Base-by-base conservation (phyloP, 306 rosid genomes). In the Cicer judaicum region DNA sequence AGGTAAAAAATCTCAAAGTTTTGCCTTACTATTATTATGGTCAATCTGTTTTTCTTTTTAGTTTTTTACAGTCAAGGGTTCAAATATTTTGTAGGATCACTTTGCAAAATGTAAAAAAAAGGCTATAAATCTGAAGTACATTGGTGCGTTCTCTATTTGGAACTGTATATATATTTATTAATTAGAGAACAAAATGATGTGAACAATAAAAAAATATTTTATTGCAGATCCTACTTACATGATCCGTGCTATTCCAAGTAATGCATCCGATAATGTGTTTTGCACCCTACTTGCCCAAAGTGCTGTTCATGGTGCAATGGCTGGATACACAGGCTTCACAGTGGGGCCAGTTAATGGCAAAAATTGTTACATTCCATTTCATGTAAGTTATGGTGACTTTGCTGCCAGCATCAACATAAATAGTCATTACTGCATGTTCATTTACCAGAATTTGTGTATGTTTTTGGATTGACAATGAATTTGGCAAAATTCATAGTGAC, bases 211-310 rank as follows among this genome's bases (percentile, higher is more conserved):
- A 59, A 24, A 34, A 50, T 7, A 46, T 6, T 82, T 59, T 43
- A 11, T 50, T 10, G 75, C 86, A 90, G 92, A 91, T 87, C 96
- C 91, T 16, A 91, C 93, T 11, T 90, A 90, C 82, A 90, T 90
- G 96, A 88, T 88, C 68, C 90, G 91, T 18, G 96, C 93, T 0
- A 74, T 90, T 53, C 91, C 93, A 5, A 82, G 96, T 78, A 90
- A 79, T 78, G 88, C 93, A 75, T 85, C 93, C 44, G 96, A 90
- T 68, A 90, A 90, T 60, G 85, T 90, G 6, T 86, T 19, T 39
- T 86, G 90, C 80, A 90, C 93, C 7, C 91, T 88, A 53, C 93
- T 90, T 55, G 96, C 91, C 40, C 91, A 90, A 44, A 90, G 87
- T 74, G 88, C 88, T 53, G 56, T 90, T 76, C 96, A 90, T 64